Evolutionary conservation across 352 stramenopile genomes (phyloP), one percentile per base, ranked within the genome.

Genomic region (Phytophthora macrochlamydospora): DNA sequence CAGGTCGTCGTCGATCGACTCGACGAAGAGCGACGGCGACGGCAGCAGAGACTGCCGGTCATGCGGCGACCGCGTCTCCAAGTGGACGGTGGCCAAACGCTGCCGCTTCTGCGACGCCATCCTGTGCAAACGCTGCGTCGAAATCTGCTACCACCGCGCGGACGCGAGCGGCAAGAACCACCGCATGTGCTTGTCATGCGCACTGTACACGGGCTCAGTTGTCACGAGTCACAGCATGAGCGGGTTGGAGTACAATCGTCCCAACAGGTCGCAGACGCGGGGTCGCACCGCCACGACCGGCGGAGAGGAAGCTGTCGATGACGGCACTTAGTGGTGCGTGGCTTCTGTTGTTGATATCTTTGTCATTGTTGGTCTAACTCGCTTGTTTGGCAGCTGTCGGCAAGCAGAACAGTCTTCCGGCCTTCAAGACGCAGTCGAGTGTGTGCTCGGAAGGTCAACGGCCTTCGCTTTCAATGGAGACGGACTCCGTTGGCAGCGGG

Each of bases 41-140:
- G 51, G 44, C 13, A 46, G 13, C 11, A 78, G 83, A 14, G 63
- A 71, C 45, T 90, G 83, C 44, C 81, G 79, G 31, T 75, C 79
- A 8, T 91, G 83, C 49, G 68, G 68, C 35, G 77, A 86, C 18
- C 75, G 69, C 42, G 71, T 90, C 1, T 91, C 83, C 56, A 85
- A 83, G 67, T 91, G 83, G 83, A 87, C 70, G 53, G 73, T 79
- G 13, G 78, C 72, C 33, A 85, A 83, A 55, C 76, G 72, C 56
- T 90, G 81, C 56, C 83, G 83, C 53, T 78, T 83, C 69, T 91
- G 83, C 62, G 60, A 89, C 35, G 78, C 74, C 48, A 62, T 89
- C 42, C 67, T 92, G 45, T 92, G 83, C 59, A 90, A 88, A 64
- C 74, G 65, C 14, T 92, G 83, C 53, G 69, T 80, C 8, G 64